A percentile compares a stretch with the other conserved stretches of the same genome.
These are phyloP conservation scores for Ascoidea tarda DNA, from an alignment of 805 yeast genomes.

Conservation along the genomic window DNA sequence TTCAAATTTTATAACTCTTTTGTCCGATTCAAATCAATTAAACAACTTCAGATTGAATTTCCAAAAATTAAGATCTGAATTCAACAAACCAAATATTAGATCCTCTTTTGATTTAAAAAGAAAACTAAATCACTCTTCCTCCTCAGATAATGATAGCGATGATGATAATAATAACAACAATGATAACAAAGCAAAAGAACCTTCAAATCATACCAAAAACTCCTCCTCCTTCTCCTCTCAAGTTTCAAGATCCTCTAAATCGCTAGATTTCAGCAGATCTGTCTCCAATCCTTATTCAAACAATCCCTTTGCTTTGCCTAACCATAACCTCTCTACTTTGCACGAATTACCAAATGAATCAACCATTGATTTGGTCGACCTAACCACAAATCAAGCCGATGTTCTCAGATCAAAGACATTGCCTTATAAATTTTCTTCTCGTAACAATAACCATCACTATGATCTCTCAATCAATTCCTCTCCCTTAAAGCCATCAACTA, in stretches of 20 bases:
- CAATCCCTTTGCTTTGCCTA: neutral
- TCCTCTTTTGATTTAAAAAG: conserved; percentile 6
- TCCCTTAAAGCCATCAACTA: too few relatives aligned
- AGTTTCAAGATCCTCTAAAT: neutral
- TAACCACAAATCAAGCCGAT: too few relatives aligned
- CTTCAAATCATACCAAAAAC: neutral
- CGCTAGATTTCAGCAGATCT: neutral
- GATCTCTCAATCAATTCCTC: too few relatives aligned
- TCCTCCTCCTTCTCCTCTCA: too few relatives aligned
- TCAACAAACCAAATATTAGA: conserved; percentile 10
- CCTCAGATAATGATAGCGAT: neutral
- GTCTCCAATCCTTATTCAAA: neutral
- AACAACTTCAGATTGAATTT: conserved; percentile 7
- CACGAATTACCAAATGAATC: neutral
- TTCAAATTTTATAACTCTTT: conserved; percentile 6
- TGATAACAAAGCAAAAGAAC: too few relatives aligned
- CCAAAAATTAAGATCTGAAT: conserved; percentile 9
- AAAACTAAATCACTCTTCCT: neutral
- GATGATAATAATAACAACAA: neutral
- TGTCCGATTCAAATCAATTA: conserved; percentile 7
- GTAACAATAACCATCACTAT: too few relatives aligned
- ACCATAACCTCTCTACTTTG: neutral
- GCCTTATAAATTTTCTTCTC: too few relatives aligned
- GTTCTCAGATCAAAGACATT: too few relatives aligned
- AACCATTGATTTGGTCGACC: too few relatives aligned